These are phyloP conservation scores for Eimeria sp. DNA, from an alignment of 169 alveolate genomes.

Conservation along the genomic window DNA sequence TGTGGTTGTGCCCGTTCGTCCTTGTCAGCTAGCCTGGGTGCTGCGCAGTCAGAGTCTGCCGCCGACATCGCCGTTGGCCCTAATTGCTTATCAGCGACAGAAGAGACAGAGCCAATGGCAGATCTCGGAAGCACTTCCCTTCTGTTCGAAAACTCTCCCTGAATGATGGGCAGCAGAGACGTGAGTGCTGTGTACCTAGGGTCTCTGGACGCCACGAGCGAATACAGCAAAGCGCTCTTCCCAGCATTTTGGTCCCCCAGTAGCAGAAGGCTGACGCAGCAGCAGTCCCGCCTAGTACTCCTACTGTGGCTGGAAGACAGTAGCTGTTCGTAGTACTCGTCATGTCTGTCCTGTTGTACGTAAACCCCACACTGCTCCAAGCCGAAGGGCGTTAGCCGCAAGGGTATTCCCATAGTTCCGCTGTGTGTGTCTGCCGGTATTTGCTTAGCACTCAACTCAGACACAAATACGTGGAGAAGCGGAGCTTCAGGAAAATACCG, in stretches of 20 bases:
- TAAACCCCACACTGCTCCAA: slow-evolving; percentile 81
- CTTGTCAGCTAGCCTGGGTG: not conserved
- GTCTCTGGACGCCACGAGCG: slow-evolving; percentile 42
- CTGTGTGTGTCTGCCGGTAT: not conserved
- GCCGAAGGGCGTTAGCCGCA: slow-evolving; percentile 75
- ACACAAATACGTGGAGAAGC: not conserved
- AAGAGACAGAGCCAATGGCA: not conserved
- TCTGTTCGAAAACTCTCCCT: slow-evolving; percentile 73
- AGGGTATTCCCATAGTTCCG: slow-evolving; percentile 27
- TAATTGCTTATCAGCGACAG: not conserved
- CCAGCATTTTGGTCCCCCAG: slow-evolving; percentile 86
- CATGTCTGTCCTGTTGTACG: slow-evolving; percentile 35
- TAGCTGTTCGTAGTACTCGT: slow-evolving; percentile 46
- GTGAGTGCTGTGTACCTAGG: slow-evolving; percentile 63
- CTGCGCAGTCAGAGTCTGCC: not conserved
- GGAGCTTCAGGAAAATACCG: not conserved
- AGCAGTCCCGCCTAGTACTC: slow-evolving; percentile 20
- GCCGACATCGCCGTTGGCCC: not conserved
- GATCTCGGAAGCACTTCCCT: not conserved
- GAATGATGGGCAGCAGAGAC: slow-evolving; percentile 77
- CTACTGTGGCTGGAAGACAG: not conserved
- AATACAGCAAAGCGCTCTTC: slow-evolving; percentile 73
- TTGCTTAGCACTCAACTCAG: not conserved
- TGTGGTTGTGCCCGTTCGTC: not conserved
- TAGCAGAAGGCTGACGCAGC: slow-evolving; percentile 42